phyloP scores from a whole-genome alignment of 108 stramenopile species.

The Skeletonema costatum region DNA sequence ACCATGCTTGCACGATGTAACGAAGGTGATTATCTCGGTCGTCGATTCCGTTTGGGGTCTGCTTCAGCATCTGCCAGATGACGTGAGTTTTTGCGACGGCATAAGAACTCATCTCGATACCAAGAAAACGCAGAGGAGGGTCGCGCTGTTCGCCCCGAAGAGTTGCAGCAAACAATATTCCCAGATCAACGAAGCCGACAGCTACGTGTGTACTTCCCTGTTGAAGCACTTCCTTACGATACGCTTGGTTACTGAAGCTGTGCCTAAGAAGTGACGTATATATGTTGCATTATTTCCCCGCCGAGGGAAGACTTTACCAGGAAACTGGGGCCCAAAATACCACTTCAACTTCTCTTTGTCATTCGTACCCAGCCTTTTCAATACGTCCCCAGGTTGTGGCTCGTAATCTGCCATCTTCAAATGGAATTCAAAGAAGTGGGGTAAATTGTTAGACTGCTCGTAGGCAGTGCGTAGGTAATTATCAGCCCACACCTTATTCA shows the following conservation, averaged over 20 bases:
- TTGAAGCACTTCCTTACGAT: constrained; percentile 1
- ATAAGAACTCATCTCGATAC: constrained; percentile 30
- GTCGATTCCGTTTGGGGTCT: background rate
- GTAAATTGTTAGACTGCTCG: constrained; percentile 17
- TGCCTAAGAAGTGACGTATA: constrained; percentile 11
- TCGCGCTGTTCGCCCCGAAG: background rate
- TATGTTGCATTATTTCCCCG: background rate
- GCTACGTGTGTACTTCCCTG: constrained; percentile 41
- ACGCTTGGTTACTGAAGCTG: constrained; percentile 36
- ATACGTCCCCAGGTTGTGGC: background rate
- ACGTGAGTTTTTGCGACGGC: constrained; percentile 34
- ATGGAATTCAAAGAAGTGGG: constrained; percentile 20
- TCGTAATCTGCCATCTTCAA: constrained; percentile 15
- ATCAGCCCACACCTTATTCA: constrained; percentile 29
- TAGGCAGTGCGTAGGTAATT: constrained; percentile 13
- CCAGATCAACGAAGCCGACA: constrained; percentile 45
- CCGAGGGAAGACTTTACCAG: background rate
- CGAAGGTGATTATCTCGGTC: background rate
- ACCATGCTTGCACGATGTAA: constrained; percentile 28
- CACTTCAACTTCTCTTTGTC: constrained; percentile 4
- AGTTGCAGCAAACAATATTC: constrained; percentile 16
- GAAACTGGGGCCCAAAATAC: background rate
- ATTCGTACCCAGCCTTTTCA: constrained; percentile 26
- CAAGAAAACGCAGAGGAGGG: constrained; percentile 23
- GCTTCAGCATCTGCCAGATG: constrained; percentile 35